Percentiles rank a stretch among this genome's conserved stretches.
Evolutionary conservation across 495 filamentous ascomycete genomes (phyloP).

Genomic region (Chaetomidium leptoderma): DNA sequence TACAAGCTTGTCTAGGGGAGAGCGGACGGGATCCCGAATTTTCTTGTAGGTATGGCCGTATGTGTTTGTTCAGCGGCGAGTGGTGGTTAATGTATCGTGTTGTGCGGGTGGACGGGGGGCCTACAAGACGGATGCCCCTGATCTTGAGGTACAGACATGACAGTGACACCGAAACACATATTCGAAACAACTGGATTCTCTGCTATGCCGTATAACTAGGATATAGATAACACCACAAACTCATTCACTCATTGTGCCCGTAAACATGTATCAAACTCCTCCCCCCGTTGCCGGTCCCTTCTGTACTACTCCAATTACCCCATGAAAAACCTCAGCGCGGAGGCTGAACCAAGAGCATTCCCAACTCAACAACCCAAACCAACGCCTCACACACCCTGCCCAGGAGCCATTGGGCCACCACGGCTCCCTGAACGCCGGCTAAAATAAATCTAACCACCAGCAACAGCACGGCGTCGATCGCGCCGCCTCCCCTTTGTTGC

Average conservation of each 20-base stretch:
- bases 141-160: too few relatives aligned
- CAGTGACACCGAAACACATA: too few relatives aligned
- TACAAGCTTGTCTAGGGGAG: constrained; percentile 42
- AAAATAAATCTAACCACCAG: constrained; percentile 26
- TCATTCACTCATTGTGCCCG: neutral
- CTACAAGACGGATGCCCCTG: too few relatives aligned
- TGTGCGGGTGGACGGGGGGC: too few relatives aligned
- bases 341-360: constrained; percentile 25
- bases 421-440: constrained; percentile 24
- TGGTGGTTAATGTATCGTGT: too few relatives aligned
- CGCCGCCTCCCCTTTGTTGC: constrained; percentile 16
- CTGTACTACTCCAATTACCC: neutral
- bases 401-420: constrained; percentile 27
- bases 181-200: neutral
- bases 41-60: constrained; percentile 12
- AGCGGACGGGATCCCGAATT: constrained; percentile 49
- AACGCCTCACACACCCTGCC: constrained; percentile 25
- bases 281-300: neutral
- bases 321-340: neutral
- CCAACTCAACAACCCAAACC: constrained; percentile 30
- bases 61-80: too few relatives aligned
- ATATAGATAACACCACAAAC: neutral
- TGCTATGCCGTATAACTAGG: neutral
- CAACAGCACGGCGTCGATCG: constrained; percentile 25
- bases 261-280: neutral